These are phyloP conservation scores for Quercus parvula DNA, from an alignment of 306 rosid species.

Conservation along the genomic window DNA sequence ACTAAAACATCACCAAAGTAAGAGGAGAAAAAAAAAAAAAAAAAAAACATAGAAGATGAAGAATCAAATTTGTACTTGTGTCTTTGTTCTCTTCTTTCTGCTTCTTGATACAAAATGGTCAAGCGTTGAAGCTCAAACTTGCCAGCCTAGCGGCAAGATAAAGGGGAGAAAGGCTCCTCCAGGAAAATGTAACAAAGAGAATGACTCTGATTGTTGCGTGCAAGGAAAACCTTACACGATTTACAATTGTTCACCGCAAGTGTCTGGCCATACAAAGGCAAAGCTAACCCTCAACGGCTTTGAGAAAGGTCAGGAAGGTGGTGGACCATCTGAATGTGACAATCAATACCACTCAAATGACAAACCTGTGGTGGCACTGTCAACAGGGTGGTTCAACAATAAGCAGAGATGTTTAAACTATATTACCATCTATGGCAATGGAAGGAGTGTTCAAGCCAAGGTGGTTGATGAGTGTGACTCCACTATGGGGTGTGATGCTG, in stretches of 20 bases:
- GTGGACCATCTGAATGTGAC: slow-evolving; percentile 21
- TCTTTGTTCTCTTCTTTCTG: neutral
- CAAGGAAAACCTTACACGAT: neutral
- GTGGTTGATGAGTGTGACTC: slow-evolving; percentile 39
- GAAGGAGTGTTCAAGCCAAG: slow-evolving; percentile 23
- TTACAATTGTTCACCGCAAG: slow-evolving; percentile 16
- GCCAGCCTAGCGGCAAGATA: neutral
- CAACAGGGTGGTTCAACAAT: slow-evolving; percentile 28
- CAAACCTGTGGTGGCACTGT: slow-evolving; percentile 25
- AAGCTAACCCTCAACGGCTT: slow-evolving; percentile 44
- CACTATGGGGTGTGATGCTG: slow-evolving; percentile 25
- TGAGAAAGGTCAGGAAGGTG: slow-evolving; percentile 23
- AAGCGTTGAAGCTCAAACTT: neutral
- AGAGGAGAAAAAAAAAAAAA: neutral
- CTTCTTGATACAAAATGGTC: neutral
- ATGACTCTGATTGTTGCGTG: slow-evolving; percentile 13
- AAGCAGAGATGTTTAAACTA: slow-evolving; percentile 14
- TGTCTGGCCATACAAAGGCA: slow-evolving; percentile 21
- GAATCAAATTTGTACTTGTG: neutral
- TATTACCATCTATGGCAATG: slow-evolving; percentile 25
- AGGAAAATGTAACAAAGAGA: slow-evolving; percentile 10
- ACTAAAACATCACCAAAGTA: neutral
- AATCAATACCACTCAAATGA: slow-evolving; percentile 11
- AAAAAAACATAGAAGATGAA: neutral
- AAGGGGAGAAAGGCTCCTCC: neutral